A percentile compares a stretch with the other conserved stretches of the same genome.
Evolutionary conservation across 2,329 filamentous ascomycete species (phyloP).

Genomic region (Fusarium chaquense): DNA sequence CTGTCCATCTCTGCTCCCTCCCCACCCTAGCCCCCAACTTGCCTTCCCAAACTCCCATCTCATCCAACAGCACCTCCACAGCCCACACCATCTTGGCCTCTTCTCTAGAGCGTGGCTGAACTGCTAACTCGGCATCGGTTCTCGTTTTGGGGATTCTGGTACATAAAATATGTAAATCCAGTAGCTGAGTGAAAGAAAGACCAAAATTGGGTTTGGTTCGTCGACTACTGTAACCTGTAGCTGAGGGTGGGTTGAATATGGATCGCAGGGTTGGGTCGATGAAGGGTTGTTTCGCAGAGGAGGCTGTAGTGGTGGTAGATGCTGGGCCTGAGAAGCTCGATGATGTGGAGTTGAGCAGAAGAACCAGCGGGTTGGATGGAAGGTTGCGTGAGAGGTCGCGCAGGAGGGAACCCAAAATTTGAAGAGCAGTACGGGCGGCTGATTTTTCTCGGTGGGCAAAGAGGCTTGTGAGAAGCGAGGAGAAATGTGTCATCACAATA

Average conservation of each 20-base stretch:
- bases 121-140: slow-evolving; percentile 54
- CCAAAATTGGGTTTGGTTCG: slow-evolving; percentile 66
- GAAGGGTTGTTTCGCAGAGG: slow-evolving; percentile 16
- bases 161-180: slow-evolving; percentile 67
- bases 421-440: slow-evolving; percentile 62
- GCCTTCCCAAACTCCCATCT: slow-evolving; percentile 60
- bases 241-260: slow-evolving; percentile 58
- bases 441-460: slow-evolving; percentile 63
- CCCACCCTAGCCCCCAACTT: slow-evolving; percentile 46
- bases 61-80: slow-evolving; percentile 65
- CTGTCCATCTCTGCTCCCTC: slow-evolving; percentile 68
- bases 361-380: slow-evolving; percentile 59
- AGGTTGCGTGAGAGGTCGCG: slow-evolving; percentile 59
- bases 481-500: slow-evolving; percentile 68
- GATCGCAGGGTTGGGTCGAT: slow-evolving; percentile 63
- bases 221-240: slow-evolving; percentile 32
- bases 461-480: slow-evolving; percentile 62
- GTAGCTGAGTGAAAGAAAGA: slow-evolving; percentile 65
- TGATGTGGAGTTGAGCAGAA: slow-evolving; percentile 67
- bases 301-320: not conserved
- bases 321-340: slow-evolving; percentile 15
- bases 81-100: slow-evolving; percentile 55
- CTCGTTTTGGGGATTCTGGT: slow-evolving; percentile 57
- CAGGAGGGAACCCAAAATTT: slow-evolving; percentile 61
- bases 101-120: not conserved